Evolutionary conservation across 225 moss, liverwort and hornwort species (phyloP), one percentile per base, ranked within the genome.

Genomic region (Bryum argenteum): DNA sequence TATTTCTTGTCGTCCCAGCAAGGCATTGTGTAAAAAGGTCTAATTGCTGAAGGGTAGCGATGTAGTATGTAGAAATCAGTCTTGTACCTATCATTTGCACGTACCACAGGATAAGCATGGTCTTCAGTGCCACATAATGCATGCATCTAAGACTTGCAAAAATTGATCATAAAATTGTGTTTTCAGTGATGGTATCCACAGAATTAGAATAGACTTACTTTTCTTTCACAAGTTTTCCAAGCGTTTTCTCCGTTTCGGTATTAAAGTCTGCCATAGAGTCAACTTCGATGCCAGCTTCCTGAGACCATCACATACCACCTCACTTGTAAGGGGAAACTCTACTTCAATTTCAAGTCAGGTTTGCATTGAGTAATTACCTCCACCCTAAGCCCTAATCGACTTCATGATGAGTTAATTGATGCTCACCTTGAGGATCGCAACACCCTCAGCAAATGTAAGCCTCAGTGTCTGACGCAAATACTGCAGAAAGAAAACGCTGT

Each of bases 11-110:
- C 93, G 63, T 91, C 93, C 62, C 84, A 90, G 61, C 91, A 90
- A 52, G 96, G 91, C 96, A 97, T 97, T 8, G 93, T 97, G 83
- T 97, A 93, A 63, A 96, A 93, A 2, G 96, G 91, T 65, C 96
- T 71, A 17, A 90, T 87, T 66, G 87, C 87, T 28, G 84, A 60
- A 19, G 96, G 96, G 72, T 91, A 96, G 26, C 93, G 88, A 75
- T 96, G 91, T n/a, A 96, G 86, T 48, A 96, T 70, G 50, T 96
- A 96, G 56, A 96, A 93, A 51, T 96, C 93, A 10, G 93, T 93
- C 20, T 91, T 64, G 73, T 80, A 93, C 71, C 95, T 96, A 85
- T 53, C 64, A 52, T 9, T 54, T 42, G 38, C 3, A 50, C 43
- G 59, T 4, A 48, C 3, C 23, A 61, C 50, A 74, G 3, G 19